Evolutionary conservation across 2,329 filamentous ascomycete species (phyloP), one percentile per base, ranked within the genome.

Genomic region (Exophiala lecanii-corni): DNA sequence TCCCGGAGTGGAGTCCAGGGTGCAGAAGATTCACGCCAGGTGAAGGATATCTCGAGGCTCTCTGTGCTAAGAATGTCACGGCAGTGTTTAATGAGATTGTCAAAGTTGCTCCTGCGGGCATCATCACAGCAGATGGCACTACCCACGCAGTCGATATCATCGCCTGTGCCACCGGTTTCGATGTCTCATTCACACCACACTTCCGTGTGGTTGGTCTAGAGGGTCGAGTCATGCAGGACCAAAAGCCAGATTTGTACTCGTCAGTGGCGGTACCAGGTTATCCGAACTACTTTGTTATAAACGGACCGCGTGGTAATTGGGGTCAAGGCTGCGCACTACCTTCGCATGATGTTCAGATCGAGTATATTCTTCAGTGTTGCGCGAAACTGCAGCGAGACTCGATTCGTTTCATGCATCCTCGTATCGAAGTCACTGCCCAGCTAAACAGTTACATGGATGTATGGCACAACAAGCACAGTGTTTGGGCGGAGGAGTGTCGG

Each of bases 21-120:
- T 75, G 72, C 42, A 61, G 71, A 10, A 62, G 73, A 1, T 50
- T 73, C 13, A 74, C 73, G 0, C 74, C 73, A 1, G 72, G 45
- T 3, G 47, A 47, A 15, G 51, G 47, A 12, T 59, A 58, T 36
- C 52, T 12, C 55, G 45, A 31, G 41, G 38, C 40, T 16, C 50
- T 37, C 4, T 34, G 37, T 5, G 31, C 50, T 47, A 47, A 55
- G 4, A 60, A 60, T 33, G 55, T 57, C 10, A 43, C 48, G 9
- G 36, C 34, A 18, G 40, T 43, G 10, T 47, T 47, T 21, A 36
- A 43, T 30, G 45, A 43, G 10, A 47, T 47, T n/a, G 36, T 39
- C 23, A 43, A 72, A 25, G 49, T 55, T 4, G 65, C 64, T 1
- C 56, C 53, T 2, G 16, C 36, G 5, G 48, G 48, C 65, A 57